Evolutionary conservation across 768 basidiomycete species (phyloP), one percentile per base, ranked within the genome.

Genomic region (Pleurotus giganteus): DNA sequence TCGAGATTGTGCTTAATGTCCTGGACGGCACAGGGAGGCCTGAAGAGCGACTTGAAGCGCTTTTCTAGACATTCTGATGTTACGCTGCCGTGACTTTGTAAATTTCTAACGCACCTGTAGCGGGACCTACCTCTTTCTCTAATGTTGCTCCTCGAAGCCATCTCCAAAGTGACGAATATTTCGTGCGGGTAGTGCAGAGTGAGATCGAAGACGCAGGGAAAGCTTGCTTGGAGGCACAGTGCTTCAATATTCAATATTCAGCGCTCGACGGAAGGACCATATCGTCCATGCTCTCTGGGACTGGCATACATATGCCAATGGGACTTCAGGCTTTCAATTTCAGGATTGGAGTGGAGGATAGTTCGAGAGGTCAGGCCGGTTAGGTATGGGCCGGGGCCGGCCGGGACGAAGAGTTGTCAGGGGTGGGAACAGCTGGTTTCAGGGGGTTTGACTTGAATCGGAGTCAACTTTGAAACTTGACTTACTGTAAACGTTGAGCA

Each of bases 181-280:
- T 96, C 74, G 89, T 83, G 0, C 94, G 94, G 0, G 87, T 80
- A 17, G 76, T 74, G 0, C 90, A 94, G 2, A 89, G 79, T 0
- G 96, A 98, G 1, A 79, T 79, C 45, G 98, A 76, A 0, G 73
- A 75, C 9, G 98, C 80, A 2, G 74, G 69, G 0, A 84, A 80
- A 3, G 83, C 69, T 0, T 98, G 75, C 68, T 99, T 99, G 4
- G 96, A 98, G 0, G 96, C 98, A 65, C 94, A 84, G 63, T 97
- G 91, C 66, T 97, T 98, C 56, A 95, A 72, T 0, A 84, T 95
- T 95, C n/a, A n/a, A n/a, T n/a, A n/a, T n/a, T n/a, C n/a, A n/a
- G n/a, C n/a, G n/a, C n/a, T n/a, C n/a, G n/a, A n/a, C n/a, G n/a
- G n/a, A n/a, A n/a, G n/a, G n/a, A n/a, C n/a, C n/a, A n/a, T n/a